These are phyloP conservation scores for Schoenoplectus tabernaemontani DNA, from an alignment of 202 grass and related monocot species.

Conservation along the genomic window DNA sequence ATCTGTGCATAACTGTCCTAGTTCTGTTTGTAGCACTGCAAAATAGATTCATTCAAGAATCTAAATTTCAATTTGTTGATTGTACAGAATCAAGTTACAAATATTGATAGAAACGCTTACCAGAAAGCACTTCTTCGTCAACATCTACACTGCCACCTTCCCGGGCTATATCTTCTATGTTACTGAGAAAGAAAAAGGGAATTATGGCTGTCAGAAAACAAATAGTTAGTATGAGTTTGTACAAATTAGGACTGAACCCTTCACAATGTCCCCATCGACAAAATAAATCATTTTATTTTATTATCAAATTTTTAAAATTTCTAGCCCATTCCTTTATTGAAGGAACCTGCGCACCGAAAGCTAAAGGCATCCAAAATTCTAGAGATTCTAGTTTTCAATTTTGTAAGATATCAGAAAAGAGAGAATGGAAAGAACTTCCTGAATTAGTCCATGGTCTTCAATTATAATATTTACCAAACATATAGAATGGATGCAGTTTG, in stretches of 20 bases:
- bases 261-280: not conserved
- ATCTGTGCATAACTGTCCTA: conserved; percentile 46
- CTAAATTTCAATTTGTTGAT: not conserved
- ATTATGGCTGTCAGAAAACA: not conserved
- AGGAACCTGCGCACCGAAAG: not conserved
- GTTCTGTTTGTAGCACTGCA: conserved; percentile 52
- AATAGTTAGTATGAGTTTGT: not conserved
- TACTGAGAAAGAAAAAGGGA: conserved; percentile 46
- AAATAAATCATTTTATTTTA: not conserved
- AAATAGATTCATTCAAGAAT: conserved; percentile 16
- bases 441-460: not conserved
- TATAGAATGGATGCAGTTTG: not conserved
- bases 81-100: conserved; percentile 2
- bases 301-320: not conserved
- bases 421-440: not conserved
- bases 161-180: conserved; percentile 89
- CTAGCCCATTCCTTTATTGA: not conserved
- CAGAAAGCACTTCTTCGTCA: conserved; percentile 61
- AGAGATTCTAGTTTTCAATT: not conserved
- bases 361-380: not conserved
- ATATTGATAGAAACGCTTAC: conserved; percentile 29
- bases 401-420: not conserved
- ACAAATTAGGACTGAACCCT: not conserved
- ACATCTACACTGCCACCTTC: conserved; percentile 78
- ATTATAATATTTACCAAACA: not conserved